Evolutionary conservation across 2,329 filamentous ascomycete genomes (phyloP).

Genomic region (Lachnellula cervina): DNA sequence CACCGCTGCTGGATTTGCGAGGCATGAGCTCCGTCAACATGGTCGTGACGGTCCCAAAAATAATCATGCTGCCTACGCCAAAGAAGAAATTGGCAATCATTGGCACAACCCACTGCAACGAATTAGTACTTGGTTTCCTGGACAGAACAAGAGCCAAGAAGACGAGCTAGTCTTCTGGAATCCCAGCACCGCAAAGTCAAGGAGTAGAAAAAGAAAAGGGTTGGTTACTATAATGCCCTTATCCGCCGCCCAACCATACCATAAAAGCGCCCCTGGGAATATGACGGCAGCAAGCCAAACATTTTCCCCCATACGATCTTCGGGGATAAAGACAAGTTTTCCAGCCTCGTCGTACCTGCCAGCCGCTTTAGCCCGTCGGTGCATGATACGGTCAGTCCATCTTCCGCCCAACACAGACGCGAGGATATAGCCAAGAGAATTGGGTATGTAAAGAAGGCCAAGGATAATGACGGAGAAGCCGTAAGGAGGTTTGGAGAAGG

Average conservation of each 20-base stretch:
- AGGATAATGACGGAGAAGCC: slow-evolving; percentile 62
- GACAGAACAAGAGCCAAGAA: no score
- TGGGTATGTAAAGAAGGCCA: slow-evolving; percentile 73
- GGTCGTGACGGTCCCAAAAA: slow-evolving; percentile 50
- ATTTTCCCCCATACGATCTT: slow-evolving; percentile 80
- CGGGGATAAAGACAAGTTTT: slow-evolving; percentile 63
- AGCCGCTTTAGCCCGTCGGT: slow-evolving; percentile 65
- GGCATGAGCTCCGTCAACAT: slow-evolving; percentile 86
- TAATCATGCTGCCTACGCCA: slow-evolving; percentile 70
- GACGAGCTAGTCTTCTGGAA: no score
- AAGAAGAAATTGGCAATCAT: slow-evolving; percentile 68
- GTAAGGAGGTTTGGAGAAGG: slow-evolving; percentile 64
- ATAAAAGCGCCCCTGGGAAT: slow-evolving; percentile 65
- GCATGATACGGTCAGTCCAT: slow-evolving; percentile 81
- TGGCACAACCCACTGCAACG: slow-evolving; percentile 49
- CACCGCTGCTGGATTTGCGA: slow-evolving; percentile 62
- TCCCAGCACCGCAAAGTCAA: no score
- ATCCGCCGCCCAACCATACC: slow-evolving; percentile 71
- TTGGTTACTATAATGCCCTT: slow-evolving; percentile 45
- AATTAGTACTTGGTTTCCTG: no score
- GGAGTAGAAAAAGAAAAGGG: no score
- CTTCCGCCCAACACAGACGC: slow-evolving; percentile 65
- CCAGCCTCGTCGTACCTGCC: slow-evolving; percentile 64
- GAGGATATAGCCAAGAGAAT: slow-evolving; percentile 66
- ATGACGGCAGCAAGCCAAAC: slow-evolving; percentile 69